phyloP scores from a whole-genome alignment of 768 basidiomycete genomes.

The Boletus subparvulus region DNA sequence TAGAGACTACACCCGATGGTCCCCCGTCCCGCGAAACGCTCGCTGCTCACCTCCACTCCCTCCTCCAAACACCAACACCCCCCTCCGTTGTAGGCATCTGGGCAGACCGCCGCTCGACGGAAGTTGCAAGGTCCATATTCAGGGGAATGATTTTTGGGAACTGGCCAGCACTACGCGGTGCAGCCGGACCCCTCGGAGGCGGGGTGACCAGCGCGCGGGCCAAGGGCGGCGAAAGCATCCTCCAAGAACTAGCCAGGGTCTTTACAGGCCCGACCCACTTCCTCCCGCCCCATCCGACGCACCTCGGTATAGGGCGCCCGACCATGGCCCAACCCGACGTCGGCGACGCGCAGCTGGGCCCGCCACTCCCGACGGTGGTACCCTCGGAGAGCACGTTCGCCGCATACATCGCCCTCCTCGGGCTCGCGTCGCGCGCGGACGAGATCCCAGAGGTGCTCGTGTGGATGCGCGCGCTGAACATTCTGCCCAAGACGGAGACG shows the following conservation, averaged over 20 bases:
- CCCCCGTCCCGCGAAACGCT: conserved; percentile 8
- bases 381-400: conserved; percentile 54
- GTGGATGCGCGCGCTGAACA: conserved; percentile 67
- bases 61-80: conserved; percentile 24
- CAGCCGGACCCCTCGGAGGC: conserved; percentile 37
- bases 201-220: conserved; percentile 23
- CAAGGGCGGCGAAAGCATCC: conserved; percentile 13
- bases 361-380: conserved; percentile 36
- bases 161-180: conserved; percentile 44
- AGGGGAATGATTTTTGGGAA: conserved; percentile 56
- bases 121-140: conserved; percentile 54
- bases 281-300: conserved; percentile 2
- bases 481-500: conserved; percentile 54
- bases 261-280: conserved; percentile 13
- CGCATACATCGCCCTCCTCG: conserved; percentile 62
- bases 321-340: background rate
- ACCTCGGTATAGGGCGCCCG: conserved; percentile 6
- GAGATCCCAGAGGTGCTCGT: conserved; percentile 68
- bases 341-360: conserved; percentile 11
- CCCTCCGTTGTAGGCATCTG: conserved; percentile 42
- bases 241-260: conserved; percentile 23
- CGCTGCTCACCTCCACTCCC: conserved; percentile 4
- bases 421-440: conserved; percentile 42
- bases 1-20: background rate
- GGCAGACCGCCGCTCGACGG: conserved; percentile 45